Percentiles rank a stretch among this genome's conserved stretches.
Conservation (phyloP, 2,329 filamentous ascomycete species). For the Verticillium nubilum region DNA sequence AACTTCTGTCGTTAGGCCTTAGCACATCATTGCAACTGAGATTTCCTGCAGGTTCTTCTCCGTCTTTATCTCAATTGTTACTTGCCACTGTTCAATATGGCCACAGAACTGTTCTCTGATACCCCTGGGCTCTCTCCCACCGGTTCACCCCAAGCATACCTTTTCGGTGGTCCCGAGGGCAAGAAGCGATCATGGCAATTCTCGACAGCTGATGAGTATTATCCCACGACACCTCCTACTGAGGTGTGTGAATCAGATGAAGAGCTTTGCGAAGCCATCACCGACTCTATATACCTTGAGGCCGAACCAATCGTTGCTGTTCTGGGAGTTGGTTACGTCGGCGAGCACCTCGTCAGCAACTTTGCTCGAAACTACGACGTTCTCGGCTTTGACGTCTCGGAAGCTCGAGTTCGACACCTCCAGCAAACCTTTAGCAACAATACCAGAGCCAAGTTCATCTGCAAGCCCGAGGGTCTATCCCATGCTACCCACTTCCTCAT, state of each 20-base stretch:
- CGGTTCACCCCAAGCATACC: conserved; percentile 2
- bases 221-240: conserved; percentile 12
- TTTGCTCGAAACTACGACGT: conserved; percentile 35
- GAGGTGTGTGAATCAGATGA: conserved; percentile 13
- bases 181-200: conserved; percentile 6
- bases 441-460: conserved; percentile 29
- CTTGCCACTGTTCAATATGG: not conserved
- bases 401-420: conserved; percentile 28
- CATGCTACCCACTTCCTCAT: conserved; percentile 33
- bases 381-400: conserved; percentile 43
- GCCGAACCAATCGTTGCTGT: conserved; percentile 35
- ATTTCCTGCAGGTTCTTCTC: too few species aligned
- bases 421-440: conserved; percentile 18
- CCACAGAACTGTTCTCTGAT: not conserved
- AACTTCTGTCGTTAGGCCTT: too few species aligned
- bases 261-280: conserved; percentile 6
- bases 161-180: conserved; percentile 4
- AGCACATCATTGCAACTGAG: too few species aligned
- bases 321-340: conserved; percentile 49
- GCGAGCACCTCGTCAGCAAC: conserved; percentile 38
- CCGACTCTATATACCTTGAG: conserved; percentile 10
- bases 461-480: conserved; percentile 20
- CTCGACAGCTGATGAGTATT: conserved; percentile 5
- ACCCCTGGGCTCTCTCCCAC: not conserved
- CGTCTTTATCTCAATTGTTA: not conserved